These are phyloP conservation scores for Eucalyptus viminalis DNA, from an alignment of 345 rosid species.

Conservation along the genomic window DNA sequence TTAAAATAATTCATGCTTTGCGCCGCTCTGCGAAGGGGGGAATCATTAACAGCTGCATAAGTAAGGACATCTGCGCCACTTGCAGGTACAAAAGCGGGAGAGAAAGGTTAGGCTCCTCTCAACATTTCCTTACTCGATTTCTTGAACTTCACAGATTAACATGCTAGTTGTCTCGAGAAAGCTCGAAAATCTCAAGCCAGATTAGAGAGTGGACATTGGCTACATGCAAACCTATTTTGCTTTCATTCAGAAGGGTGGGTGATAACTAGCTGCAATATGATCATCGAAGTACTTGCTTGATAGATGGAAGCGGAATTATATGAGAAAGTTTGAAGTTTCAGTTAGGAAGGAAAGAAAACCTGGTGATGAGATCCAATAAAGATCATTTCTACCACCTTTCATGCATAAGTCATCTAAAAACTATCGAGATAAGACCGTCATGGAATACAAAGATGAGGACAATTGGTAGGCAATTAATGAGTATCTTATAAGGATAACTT, in stretches of 20 bases:
- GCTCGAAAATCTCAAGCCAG: background rate
- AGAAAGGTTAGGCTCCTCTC: background rate
- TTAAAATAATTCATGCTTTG: background rate
- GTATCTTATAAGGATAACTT: background rate
- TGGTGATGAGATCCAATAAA: background rate
- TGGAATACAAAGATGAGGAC: background rate
- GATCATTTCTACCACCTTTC: background rate
- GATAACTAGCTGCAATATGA: background rate
- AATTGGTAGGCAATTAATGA: background rate
- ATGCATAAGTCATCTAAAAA: background rate
- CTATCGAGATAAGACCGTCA: background rate
- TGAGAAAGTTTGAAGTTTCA: background rate
- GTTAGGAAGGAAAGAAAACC: background rate
- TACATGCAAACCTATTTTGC: background rate
- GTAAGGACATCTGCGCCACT: background rate
- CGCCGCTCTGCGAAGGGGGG: background rate
- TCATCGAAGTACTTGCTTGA: background rate
- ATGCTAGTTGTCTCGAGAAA: background rate
- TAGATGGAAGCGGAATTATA: background rate
- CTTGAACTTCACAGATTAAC: background rate
- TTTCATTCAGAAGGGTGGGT: background rate
- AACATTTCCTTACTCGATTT: background rate
- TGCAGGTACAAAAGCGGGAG: background rate
- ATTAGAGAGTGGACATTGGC: background rate
- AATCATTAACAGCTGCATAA: background rate